Evolutionary conservation across 2,329 filamentous ascomycete genomes (phyloP).

Genomic region (Pseudogymnoascus sp.): DNA sequence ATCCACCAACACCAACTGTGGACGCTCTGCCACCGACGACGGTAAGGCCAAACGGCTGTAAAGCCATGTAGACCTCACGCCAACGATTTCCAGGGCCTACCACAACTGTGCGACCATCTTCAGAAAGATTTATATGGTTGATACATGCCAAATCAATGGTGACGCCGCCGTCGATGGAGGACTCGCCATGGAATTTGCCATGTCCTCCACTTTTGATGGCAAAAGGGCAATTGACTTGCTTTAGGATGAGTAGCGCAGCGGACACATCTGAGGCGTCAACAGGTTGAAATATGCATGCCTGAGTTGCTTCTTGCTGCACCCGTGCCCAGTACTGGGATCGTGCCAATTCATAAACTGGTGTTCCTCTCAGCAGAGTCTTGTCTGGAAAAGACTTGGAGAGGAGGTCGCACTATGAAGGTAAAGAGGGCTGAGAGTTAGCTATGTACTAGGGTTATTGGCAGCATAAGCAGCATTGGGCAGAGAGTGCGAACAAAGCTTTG

Average conservation of each 20-base stretch:
- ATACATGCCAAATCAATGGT: constrained; percentile 14
- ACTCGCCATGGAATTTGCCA: constrained; percentile 12
- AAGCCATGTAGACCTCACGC: constrained; percentile 14
- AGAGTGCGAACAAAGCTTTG: too few species aligned
- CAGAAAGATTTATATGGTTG: constrained; percentile 11
- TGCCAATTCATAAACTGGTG: too few species aligned
- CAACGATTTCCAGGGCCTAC: constrained; percentile 17
- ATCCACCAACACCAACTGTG: constrained; percentile 15
- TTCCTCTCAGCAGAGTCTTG: too few species aligned
- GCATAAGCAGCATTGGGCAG: too few species aligned
- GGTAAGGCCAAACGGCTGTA: constrained; percentile 16
- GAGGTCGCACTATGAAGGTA: too few species aligned
- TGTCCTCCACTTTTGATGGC: constrained; percentile 16
- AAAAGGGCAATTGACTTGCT: constrained; percentile 10
- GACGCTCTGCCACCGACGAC: constrained; percentile 15
- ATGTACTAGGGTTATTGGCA: too few species aligned
- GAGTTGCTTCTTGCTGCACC: background rate
- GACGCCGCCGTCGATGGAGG: constrained; percentile 14
- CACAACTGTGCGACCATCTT: constrained; percentile 9
- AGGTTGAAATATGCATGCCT: constrained; percentile 12
- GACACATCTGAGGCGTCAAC: constrained; percentile 11
- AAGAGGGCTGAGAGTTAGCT: too few species aligned
- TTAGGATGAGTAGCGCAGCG: constrained; percentile 10
- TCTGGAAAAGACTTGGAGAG: too few species aligned
- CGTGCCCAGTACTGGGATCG: too few species aligned